Conservation (phyloP, 768 basidiomycete species). For the Mycena chlorophos region DNA sequence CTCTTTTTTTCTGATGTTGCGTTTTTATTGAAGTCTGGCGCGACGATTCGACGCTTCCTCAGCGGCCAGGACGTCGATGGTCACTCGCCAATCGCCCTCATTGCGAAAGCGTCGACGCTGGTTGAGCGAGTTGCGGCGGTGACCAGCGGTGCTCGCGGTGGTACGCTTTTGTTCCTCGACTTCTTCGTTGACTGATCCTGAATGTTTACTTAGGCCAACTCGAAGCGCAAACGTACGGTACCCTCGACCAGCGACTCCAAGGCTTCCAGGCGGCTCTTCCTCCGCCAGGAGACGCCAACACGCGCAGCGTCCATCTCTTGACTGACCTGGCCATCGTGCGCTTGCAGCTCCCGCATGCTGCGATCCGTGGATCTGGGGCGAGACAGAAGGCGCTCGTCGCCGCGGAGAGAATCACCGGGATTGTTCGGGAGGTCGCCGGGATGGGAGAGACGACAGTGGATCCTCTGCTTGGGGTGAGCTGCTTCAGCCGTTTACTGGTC, state of each 20-base stretch:
- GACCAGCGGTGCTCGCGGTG: neutral
- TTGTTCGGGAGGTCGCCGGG: neutral
- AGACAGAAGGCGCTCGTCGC: neutral
- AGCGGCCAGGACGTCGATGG: conserved; percentile 1
- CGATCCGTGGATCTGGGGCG: neutral
- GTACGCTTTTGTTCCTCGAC: too few species aligned
- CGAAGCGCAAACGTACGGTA: neutral
- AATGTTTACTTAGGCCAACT: neutral
- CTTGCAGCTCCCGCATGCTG: conserved; percentile 1
- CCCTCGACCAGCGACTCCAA: neutral
- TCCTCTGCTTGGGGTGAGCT: neutral
- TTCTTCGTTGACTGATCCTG: neutral
- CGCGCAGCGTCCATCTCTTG: neutral
- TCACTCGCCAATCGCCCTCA: neutral
- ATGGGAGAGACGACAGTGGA: neutral
- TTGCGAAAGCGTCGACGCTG: conserved; percentile 2
- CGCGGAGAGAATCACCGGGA: neutral
- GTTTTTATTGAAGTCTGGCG: too few species aligned
- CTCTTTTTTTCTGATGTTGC: too few species aligned
- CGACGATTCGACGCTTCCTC: neutral
- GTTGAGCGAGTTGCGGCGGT: neutral
- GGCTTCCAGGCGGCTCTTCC: neutral
- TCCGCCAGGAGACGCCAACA: neutral
- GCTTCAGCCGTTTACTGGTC: too few species aligned
- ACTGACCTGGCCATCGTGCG: conserved; percentile 8